phyloP scores from a whole-genome alignment of 2,329 filamentous ascomycete genomes.

The Xylariales sp. region DNA sequence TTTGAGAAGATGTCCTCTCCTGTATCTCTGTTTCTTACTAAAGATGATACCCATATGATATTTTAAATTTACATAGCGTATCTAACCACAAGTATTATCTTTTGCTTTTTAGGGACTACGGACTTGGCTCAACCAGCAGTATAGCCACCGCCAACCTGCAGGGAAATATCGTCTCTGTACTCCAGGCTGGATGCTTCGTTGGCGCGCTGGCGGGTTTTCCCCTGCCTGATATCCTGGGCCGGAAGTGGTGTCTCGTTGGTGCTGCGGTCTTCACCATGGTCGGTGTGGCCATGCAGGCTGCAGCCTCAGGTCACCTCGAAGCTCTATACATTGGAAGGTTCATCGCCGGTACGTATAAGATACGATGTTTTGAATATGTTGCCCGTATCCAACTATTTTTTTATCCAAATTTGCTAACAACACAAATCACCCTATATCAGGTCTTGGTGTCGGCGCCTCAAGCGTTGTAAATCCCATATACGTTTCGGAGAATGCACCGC shows the following conservation, averaged over 20 bases:
- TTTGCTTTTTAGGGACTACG: slow-evolving; percentile 57
- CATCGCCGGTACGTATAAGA: slow-evolving; percentile 30
- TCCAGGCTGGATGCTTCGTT: slow-evolving; percentile 36
- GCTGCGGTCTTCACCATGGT: slow-evolving; percentile 50
- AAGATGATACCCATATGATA: too few relatives aligned
- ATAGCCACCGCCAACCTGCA: slow-evolving; percentile 49
- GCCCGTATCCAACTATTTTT: too few relatives aligned
- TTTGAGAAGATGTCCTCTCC: too few relatives aligned
- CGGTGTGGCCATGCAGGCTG: slow-evolving; percentile 58
- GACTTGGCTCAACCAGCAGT: slow-evolving; percentile 34
- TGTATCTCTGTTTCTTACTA: too few relatives aligned
- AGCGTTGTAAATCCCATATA: slow-evolving; percentile 39
- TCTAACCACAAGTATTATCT: too few relatives aligned
- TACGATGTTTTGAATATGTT: background rate
- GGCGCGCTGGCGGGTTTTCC: slow-evolving; percentile 42
- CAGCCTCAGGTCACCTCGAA: slow-evolving; percentile 50
- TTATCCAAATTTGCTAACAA: too few relatives aligned
- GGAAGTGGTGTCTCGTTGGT: slow-evolving; percentile 48
- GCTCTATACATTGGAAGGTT: slow-evolving; percentile 60
- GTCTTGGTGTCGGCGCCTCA: slow-evolving; percentile 38
- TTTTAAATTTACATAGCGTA: too few relatives aligned
- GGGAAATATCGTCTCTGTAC: slow-evolving; percentile 61
- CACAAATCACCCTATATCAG: slow-evolving; percentile 8
- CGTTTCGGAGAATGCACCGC: slow-evolving; percentile 39
- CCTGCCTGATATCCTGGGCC: slow-evolving; percentile 48